A percentile compares a stretch with the other conserved stretches of the same genome.
Evolutionary conservation across 2,329 filamentous ascomycete genomes (phyloP).

Genomic region (Elsinoe ampelina): DNA sequence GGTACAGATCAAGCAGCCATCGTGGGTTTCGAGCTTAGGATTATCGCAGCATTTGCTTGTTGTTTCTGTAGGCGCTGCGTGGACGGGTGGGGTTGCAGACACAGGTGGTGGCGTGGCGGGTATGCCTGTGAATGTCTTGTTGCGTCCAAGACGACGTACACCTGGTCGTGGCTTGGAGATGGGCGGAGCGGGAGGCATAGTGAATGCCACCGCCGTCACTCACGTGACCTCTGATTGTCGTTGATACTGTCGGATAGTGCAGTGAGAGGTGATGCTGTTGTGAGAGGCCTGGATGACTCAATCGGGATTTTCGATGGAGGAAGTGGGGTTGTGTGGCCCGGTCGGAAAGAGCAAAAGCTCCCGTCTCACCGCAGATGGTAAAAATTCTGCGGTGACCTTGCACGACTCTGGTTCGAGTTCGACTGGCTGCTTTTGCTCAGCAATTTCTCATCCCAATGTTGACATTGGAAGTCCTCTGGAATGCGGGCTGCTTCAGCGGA

Average conservation of each 20-base stretch:
- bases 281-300: background rate
- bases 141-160: constrained; percentile 1
- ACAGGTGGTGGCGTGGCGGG: background rate
- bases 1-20: constrained; percentile 54
- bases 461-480: background rate
- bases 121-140: constrained; percentile 8
- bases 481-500: background rate
- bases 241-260: background rate
- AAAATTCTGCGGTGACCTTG: background rate
- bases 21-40: constrained; percentile 25
- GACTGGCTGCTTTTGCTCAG: background rate
- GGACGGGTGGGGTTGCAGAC: background rate
- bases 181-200: background rate
- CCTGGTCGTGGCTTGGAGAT: background rate
- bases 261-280: background rate
- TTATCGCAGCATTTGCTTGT: constrained; percentile 20
- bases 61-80: constrained; percentile 13
- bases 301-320: background rate
- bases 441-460: background rate
- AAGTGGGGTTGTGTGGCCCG: constrained; percentile 8
- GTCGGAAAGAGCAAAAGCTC: background rate
- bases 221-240: background rate
- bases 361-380: background rate
- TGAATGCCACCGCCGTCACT: background rate
- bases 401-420: constrained; percentile 8